phyloP scores from a whole-genome alignment of 805 yeast species.

The Saccharomyces eubayanus region DNA sequence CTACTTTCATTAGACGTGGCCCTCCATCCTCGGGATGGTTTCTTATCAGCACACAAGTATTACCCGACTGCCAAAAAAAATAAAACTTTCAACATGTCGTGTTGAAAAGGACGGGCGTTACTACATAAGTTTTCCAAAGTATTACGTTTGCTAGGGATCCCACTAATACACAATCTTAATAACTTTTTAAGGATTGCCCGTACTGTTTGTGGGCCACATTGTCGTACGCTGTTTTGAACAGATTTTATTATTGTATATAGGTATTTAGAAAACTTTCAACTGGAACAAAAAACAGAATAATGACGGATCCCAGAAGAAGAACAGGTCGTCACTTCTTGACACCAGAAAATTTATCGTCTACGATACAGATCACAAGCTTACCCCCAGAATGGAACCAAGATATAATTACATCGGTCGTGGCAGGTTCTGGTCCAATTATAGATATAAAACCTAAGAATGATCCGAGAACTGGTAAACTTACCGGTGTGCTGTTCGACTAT shows the following conservation, averaged over 20 bases:
- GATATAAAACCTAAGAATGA: slow-evolving; percentile 39
- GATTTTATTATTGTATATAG: neutral
- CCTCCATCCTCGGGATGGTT: neutral
- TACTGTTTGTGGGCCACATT: neutral
- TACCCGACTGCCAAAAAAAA: neutral
- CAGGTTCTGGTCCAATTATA: slow-evolving; percentile 64
- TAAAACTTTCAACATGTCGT: neutral
- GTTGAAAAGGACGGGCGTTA: neutral
- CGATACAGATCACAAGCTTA: slow-evolving; percentile 34
- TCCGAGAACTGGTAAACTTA: slow-evolving; percentile 42
- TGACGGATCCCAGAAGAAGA: slow-evolving; percentile 29
- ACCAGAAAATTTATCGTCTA: slow-evolving; percentile 24
- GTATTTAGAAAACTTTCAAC: neutral
- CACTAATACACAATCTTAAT: neutral
- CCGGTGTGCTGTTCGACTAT: slow-evolving; percentile 21
- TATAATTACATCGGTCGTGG: slow-evolving; percentile 52
- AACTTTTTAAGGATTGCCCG: neutral
- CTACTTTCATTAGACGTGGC: neutral
- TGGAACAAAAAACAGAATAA: neutral
- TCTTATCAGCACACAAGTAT: neutral
- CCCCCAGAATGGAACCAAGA: slow-evolving; percentile 69
- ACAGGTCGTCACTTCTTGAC: slow-evolving; percentile 27
- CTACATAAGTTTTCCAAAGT: neutral
- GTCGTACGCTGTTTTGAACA: neutral
- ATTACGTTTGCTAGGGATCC: neutral